phyloP scores from a whole-genome alignment of 331 rosid species.

The Acacia pycnantha region DNA sequence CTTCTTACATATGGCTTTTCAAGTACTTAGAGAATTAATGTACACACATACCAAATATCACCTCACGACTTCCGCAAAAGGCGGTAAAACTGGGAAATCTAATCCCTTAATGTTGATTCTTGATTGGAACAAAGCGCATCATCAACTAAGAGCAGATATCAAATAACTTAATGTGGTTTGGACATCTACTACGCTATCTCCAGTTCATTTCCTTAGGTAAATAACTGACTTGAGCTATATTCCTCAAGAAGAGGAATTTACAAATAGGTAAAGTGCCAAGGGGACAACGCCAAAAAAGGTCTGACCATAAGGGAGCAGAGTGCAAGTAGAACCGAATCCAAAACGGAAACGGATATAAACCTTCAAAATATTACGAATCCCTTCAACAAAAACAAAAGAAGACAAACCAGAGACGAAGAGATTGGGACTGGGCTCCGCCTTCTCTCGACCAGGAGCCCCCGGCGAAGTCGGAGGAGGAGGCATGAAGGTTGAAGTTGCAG shows the following conservation, averaged over 20 bases:
- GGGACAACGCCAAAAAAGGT: background rate
- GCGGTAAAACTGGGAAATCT: background rate
- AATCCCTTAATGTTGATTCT: background rate
- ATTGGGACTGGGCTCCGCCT: conserved; percentile 77
- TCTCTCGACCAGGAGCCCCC: conserved; percentile 45
- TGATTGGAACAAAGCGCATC: background rate
- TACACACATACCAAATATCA: background rate
- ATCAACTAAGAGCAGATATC: background rate
- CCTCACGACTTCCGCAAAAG: background rate
- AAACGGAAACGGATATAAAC: background rate
- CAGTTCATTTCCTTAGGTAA: background rate
- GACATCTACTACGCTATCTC: background rate
- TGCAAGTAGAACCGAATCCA: background rate
- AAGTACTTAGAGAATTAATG: background rate
- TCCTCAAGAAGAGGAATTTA: background rate
- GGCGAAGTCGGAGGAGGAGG: conserved; percentile 41
- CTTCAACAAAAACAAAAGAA: background rate
- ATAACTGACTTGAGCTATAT: background rate
- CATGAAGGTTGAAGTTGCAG: conserved; percentile 36
- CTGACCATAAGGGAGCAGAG: background rate
- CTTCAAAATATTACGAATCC: background rate
- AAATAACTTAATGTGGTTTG: background rate
- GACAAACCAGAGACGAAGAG: conserved; percentile 94
- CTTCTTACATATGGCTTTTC: background rate
- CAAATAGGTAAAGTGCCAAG: background rate